Evolutionary conservation across 768 basidiomycete species (phyloP).

Genomic region (Pleurotus ostreatus): DNA sequence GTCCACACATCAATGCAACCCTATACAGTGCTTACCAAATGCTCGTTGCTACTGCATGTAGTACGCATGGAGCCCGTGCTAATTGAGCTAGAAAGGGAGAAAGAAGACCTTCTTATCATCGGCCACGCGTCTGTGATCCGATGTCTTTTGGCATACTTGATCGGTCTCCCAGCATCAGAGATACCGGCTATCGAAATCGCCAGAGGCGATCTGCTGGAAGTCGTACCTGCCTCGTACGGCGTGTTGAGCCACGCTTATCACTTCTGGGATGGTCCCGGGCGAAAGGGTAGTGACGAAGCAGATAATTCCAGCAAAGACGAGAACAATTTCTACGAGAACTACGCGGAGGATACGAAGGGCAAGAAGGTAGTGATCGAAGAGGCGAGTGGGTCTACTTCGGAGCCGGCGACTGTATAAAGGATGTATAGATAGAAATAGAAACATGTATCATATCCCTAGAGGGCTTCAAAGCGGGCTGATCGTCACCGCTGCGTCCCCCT

Average conservation of each 20-base stretch:
- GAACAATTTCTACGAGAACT: conserved; percentile 87
- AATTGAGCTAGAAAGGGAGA: conserved; percentile 90
- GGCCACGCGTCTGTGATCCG: conserved; percentile 97
- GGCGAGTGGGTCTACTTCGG: neutral
- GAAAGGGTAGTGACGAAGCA: conserved; percentile 32
- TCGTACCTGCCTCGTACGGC: conserved; percentile 84
- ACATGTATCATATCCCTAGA: neutral
- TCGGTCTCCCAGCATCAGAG: conserved; percentile 91
- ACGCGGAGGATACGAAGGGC: conserved; percentile 70
- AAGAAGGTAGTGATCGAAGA: conserved; percentile 37
- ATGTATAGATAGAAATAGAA: neutral
- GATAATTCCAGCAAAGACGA: conserved; percentile 48
- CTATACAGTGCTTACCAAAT: conserved; percentile 10
- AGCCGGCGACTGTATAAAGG: no score
- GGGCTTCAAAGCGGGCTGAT: no score
- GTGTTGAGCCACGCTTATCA: conserved; percentile 88
- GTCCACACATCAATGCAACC: conserved; percentile 1
- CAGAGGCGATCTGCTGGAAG: conserved; percentile 93
- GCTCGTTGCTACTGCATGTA: conserved; percentile 23
- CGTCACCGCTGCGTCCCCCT: no score
- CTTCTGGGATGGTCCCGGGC: conserved; percentile 87
- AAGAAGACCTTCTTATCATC: conserved; percentile 93
- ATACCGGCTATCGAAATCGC: conserved; percentile 98
- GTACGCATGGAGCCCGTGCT: conserved; percentile 92
- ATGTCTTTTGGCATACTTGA: conserved; percentile 89